A percentile compares a stretch with the other conserved stretches of the same genome.
These are phyloP conservation scores for Alternaria atra DNA, from an alignment of 2,329 filamentous ascomycete genomes.

Conservation along the genomic window DNA sequence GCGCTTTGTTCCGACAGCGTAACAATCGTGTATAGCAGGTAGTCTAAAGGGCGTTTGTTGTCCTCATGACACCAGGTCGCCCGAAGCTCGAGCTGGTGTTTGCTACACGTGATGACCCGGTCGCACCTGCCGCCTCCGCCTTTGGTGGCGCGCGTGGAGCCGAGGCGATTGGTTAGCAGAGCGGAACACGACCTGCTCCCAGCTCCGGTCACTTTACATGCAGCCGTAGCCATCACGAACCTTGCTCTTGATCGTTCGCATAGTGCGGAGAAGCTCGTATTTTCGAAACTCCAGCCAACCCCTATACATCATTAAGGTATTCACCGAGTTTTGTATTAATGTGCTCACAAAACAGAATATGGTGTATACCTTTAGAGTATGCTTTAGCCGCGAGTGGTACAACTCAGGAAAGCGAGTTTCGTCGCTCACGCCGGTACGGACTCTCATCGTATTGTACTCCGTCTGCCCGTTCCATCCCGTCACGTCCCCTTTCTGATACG, in stretches of 20 bases:
- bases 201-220: slow-evolving; percentile 12
- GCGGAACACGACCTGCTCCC: slow-evolving; percentile 18
- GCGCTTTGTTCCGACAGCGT: slow-evolving; percentile 11
- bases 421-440: neutral
- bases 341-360: neutral
- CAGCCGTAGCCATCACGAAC: neutral
- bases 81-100: slow-evolving; percentile 24
- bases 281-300: neutral
- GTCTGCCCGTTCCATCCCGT: neutral
- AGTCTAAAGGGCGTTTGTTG: slow-evolving; percentile 23
- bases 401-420: neutral
- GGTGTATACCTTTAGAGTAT: neutral
- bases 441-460: neutral
- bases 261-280: neutral
- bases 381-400: neutral
- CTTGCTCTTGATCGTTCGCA: neutral
- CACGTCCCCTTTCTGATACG: neutral
- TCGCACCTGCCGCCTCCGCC: slow-evolving; percentile 32
- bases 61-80: slow-evolving; percentile 34
- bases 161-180: slow-evolving; percentile 19
- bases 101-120: slow-evolving; percentile 30
- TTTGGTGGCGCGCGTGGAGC: slow-evolving; percentile 23
- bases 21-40: slow-evolving; percentile 18
- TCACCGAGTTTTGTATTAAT: neutral
- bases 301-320: neutral